phyloP scores from a whole-genome alignment of 495 filamentous ascomycete species.

The Hypoxylon lienhwacheense region DNA sequence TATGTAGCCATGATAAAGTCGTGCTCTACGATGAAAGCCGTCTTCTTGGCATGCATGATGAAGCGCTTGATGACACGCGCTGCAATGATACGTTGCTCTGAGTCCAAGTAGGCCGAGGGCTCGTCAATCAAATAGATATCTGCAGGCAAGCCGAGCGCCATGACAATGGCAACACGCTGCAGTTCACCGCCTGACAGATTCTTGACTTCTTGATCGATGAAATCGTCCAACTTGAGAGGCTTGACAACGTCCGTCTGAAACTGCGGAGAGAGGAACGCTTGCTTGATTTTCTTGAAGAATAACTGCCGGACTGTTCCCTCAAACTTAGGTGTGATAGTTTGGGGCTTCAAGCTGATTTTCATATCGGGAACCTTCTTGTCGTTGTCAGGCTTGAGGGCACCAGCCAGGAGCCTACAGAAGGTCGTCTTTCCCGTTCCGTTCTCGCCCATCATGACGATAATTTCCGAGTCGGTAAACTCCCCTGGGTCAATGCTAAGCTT shows the following conservation, averaged over 20 bases:
- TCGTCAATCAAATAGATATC: slow-evolving; percentile 99
- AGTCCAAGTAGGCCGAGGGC: slow-evolving; percentile 92
- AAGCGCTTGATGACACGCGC: slow-evolving; percentile 98
- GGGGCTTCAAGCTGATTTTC: slow-evolving; percentile 99
- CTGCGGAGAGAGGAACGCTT: slow-evolving; percentile 90
- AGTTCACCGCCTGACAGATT: slow-evolving; percentile 98
- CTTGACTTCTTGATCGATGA: slow-evolving; percentile 99
- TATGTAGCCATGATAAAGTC: slow-evolving; percentile 99
- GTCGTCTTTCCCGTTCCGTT: slow-evolving; percentile 95
- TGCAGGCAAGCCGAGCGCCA: slow-evolving; percentile 91
- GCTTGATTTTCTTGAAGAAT: slow-evolving; percentile 97
- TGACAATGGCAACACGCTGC: slow-evolving; percentile 96
- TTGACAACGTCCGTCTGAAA: slow-evolving; percentile 99
- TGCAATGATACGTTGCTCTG: slow-evolving; percentile 97
- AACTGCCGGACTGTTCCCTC: slow-evolving; percentile 85
- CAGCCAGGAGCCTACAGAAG: slow-evolving; percentile 94
- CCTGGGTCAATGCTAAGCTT: slow-evolving; percentile 79
- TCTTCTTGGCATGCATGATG: slow-evolving; percentile 99
- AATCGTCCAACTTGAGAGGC: slow-evolving; percentile 94
- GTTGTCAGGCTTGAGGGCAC: slow-evolving; percentile 85
- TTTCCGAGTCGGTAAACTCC: slow-evolving; percentile 94
- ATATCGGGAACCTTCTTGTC: slow-evolving; percentile 77
- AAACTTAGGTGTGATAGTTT: slow-evolving; percentile 98
- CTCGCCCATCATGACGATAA: slow-evolving; percentile 99
- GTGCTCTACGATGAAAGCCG: slow-evolving; percentile 98